Percentiles rank a stretch among this genome's conserved stretches.
phyloP scores from a whole-genome alignment of 768 basidiomycete genomes.

The Wakefieldia striispora region DNA sequence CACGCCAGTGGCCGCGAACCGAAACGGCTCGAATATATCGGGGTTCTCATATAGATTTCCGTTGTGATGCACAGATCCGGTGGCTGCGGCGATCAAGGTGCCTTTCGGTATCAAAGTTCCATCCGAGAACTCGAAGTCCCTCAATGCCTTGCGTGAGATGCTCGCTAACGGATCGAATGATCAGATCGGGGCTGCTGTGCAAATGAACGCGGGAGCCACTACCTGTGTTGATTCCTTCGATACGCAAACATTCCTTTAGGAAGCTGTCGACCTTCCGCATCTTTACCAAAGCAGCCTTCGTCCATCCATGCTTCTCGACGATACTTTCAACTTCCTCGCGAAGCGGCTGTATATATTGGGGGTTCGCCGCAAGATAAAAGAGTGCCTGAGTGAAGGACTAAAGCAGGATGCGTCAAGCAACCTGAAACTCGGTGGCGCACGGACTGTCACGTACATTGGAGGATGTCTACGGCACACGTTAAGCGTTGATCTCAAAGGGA shows the following conservation, averaged over 20 bases:
- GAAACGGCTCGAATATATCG: slow-evolving; percentile 20
- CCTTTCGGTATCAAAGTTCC: slow-evolving; percentile 38
- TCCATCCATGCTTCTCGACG: slow-evolving; percentile 15
- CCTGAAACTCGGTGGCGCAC: background rate
- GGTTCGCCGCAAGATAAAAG: slow-evolving; percentile 10
- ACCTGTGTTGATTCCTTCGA: slow-evolving; percentile 29
- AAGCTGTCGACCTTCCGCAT: slow-evolving; percentile 23
- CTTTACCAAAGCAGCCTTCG: slow-evolving; percentile 13
- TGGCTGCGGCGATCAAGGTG: slow-evolving; percentile 23
- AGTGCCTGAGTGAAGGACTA: slow-evolving; percentile 13
- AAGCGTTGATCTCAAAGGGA: background rate
- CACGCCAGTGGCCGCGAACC: slow-evolving; percentile 39
- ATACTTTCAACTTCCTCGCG: slow-evolving; percentile 17
- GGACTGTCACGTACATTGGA: slow-evolving; percentile 4
- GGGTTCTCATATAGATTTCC: slow-evolving; percentile 32
- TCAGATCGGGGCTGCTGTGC: background rate
- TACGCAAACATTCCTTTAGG: slow-evolving; percentile 22
- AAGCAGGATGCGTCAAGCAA: background rate
- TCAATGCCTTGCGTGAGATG: slow-evolving; percentile 10
- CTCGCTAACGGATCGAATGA: background rate
- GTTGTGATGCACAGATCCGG: slow-evolving; percentile 24
- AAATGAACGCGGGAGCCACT: background rate
- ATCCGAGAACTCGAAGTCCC: slow-evolving; percentile 30
- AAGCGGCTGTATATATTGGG: slow-evolving; percentile 11
- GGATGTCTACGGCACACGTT: slow-evolving; percentile 1